These are phyloP conservation scores for Ogataea trehalophila DNA, from an alignment of 805 yeast genomes.

Conservation along the genomic window DNA sequence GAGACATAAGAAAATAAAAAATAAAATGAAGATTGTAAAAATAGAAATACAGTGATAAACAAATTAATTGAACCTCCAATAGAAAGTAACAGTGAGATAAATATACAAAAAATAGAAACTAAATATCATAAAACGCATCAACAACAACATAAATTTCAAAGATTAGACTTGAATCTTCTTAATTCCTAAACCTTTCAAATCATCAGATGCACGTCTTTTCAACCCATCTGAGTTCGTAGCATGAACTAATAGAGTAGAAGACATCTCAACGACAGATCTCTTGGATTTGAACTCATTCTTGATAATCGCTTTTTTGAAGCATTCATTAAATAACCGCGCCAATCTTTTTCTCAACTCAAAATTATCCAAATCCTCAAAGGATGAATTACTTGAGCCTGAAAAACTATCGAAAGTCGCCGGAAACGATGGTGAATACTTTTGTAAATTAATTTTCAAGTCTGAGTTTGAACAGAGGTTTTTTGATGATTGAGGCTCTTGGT, in stretches of 20 bases:
- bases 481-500: not conserved
- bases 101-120: not conserved
- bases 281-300: not conserved
- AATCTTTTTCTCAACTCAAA: not conserved
- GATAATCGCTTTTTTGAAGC: conserved; percentile 5
- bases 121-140: not conserved
- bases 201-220: not conserved
- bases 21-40: not conserved
- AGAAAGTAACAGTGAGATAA: too few relatives aligned
- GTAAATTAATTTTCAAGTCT: not conserved
- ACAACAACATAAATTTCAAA: not conserved
- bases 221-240: conserved; percentile 10
- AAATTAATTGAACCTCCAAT: too few relatives aligned
- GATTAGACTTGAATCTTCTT: not conserved
- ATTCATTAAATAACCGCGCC: conserved; percentile 12
- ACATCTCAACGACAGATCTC: too few relatives aligned
- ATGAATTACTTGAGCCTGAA: not conserved
- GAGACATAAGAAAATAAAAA: not conserved
- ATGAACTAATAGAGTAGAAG: conserved; percentile 2
- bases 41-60: too few relatives aligned
- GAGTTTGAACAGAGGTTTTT: too few relatives aligned
- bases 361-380: too few relatives aligned
- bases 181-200: not conserved
- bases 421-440: not conserved
- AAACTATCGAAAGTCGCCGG: conserved; percentile 10